Conservation (phyloP, 306 rosid genomes). For the Calophaca sinica region DNA sequence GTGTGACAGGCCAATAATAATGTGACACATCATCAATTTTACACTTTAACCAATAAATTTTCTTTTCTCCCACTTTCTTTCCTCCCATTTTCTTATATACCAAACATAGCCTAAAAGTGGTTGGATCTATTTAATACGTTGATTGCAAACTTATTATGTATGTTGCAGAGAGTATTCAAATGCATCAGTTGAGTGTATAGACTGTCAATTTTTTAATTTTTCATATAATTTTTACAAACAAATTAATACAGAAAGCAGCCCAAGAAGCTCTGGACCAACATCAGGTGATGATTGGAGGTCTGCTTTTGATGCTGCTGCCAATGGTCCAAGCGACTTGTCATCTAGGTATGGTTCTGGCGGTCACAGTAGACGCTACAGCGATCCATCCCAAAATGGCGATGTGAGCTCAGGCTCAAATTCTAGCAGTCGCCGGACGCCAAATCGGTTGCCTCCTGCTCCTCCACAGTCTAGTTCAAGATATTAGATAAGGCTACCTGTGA, state of each 20-base stretch:
- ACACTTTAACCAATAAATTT: no score
- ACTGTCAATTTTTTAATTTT: conserved; percentile 11
- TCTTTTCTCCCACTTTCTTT: no score
- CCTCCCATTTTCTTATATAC: no score
- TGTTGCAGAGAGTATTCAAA: conserved; percentile 6
- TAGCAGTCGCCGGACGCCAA: conserved; percentile 62
- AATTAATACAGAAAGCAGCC: conserved; percentile 57
- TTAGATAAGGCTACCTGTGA: conserved; percentile 47
- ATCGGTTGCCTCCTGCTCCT: conserved; percentile 63
- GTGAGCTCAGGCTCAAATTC: conserved; percentile 54
- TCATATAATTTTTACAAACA: conserved; percentile 22
- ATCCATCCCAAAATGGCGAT: conserved; percentile 66
- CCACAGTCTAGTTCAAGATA: conserved; percentile 57
- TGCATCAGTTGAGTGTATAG: conserved; percentile 32
- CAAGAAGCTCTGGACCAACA: conserved; percentile 48
- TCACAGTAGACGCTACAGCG: conserved; percentile 64
- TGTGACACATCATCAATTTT: no score
- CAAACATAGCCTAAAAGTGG: no score
- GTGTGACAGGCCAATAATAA: no score
- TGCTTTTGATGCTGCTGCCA: conserved; percentile 70
- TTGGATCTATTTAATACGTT: neutral
- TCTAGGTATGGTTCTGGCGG: conserved; percentile 62
- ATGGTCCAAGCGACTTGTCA: conserved; percentile 51
- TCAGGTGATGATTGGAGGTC: conserved; percentile 66
- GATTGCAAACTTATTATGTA: conserved; percentile 15